phyloP scores from a whole-genome alignment of 306 rosid genomes.

The Acmispon strigosus region DNA sequence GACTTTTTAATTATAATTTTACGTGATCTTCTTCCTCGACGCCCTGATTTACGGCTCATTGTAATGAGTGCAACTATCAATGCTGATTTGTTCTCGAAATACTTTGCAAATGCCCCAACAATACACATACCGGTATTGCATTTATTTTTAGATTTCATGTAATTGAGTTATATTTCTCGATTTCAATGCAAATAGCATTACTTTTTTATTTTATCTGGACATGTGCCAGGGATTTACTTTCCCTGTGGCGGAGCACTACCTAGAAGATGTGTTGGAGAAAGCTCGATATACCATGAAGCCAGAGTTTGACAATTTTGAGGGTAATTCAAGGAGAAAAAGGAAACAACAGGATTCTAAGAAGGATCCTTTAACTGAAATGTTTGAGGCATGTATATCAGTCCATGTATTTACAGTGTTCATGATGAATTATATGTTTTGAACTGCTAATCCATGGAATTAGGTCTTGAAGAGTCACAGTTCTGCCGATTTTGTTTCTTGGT shows the following conservation, averaged over 20 bases:
- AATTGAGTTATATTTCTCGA: neutral
- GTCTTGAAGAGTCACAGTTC: neutral
- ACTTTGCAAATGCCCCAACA: conserved; percentile 75
- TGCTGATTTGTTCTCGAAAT: conserved; percentile 87
- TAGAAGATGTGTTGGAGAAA: conserved; percentile 91
- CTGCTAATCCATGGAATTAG: conserved; percentile 7
- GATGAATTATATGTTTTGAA: conserved; percentile 19
- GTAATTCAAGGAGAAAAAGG: conserved; percentile 71
- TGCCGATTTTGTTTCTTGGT: neutral
- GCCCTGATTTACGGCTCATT: conserved; percentile 89
- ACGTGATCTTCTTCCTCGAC: conserved; percentile 88
- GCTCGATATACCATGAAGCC: conserved; percentile 63
- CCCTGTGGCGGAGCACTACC: conserved; percentile 74
- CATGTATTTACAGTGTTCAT: neutral
- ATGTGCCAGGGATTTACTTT: conserved; percentile 73
- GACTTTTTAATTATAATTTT: conserved; percentile 81
- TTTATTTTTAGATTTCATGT: conserved; percentile 13
- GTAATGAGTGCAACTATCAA: conserved; percentile 97
- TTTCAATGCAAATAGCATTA: neutral
- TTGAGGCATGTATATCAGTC: conserved; percentile 56
- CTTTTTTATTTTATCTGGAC: conserved; percentile 9
- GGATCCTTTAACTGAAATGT: conserved; percentile 80
- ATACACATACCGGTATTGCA: conserved; percentile 71
- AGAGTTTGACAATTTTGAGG: conserved; percentile 65
- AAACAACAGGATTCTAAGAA: conserved; percentile 81